Base-by-base conservation (phyloP, 1,139 yeast species). In the Blastobotrys malaysiensis region DNA sequence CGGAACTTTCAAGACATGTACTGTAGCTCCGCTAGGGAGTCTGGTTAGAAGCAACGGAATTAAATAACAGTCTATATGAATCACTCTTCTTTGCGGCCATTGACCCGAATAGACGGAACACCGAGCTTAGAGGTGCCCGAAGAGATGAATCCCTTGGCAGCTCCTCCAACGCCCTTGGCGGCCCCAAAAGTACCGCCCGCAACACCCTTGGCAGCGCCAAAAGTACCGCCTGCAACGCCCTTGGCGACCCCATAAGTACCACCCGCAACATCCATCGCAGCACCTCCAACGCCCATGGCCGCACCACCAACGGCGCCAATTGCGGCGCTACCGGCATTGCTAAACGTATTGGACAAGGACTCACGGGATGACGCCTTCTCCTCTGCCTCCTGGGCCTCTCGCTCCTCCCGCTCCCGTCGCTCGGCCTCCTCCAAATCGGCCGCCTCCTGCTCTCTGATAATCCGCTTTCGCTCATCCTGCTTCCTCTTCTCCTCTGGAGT, bases 401-500 rank as follows among this genome's bases (percentile, higher is more conserved):
- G 24, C 46, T 49, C 21, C 46, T 26, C 31, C 18, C 31, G 11
- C 6, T 18, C 54, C 16, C 52, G 45, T 45, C 22, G 22, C 43
- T 52, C 53, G n/a, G 45, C 45, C 18, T 24, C 13, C 31, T 36
- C 45, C 22, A 47, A 21, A 18, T 47, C 50, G 26, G 47, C 21
- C 16, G 11, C 22, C 13, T 48, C 51, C 39, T 52, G 43, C 9
- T 53, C 54, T 50, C 54, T 51, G 27, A 55, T 39, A 19, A 49
- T 46, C 20, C 50, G 39, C 31, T 45, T 45, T 43, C 51, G 24
- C 43, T 48, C 50, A 3, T 52, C 50, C 27, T 48, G 27, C 18
- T 43, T 48, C 19, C 48, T 48, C 48, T 55, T 54, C 55, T 27
- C 48, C 44, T 56, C 58, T 18, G 65, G 61, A 36, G 62, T 59